Conservation (phyloP, 345 rosid species). For the Noccaea caerulescens region DNA sequence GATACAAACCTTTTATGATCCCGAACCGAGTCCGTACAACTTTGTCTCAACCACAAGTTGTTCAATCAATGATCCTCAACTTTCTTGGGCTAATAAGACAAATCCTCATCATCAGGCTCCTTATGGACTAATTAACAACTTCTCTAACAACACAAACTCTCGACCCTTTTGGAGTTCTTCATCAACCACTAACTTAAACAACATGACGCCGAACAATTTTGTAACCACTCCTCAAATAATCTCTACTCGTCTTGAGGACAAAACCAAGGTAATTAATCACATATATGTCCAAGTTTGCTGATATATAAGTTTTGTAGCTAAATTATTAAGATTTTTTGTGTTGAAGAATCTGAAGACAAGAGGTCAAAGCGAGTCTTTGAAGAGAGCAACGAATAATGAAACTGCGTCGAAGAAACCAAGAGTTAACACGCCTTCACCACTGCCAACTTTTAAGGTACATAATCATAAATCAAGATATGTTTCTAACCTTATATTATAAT, state of each 20-base stretch:
- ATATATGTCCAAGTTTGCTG: slow-evolving; percentile 1
- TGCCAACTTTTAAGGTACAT: slow-evolving; percentile 85
- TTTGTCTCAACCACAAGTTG: slow-evolving; percentile 47
- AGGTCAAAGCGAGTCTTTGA: slow-evolving; percentile 42
- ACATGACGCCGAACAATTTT: slow-evolving; percentile 30
- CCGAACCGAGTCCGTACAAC: slow-evolving; percentile 45
- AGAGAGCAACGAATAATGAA: slow-evolving; percentile 57
- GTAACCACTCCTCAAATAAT: slow-evolving; percentile 41
- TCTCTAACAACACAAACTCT: slow-evolving; percentile 41
- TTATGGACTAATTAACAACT: slow-evolving; percentile 41
- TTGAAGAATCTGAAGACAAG: slow-evolving; percentile 34
- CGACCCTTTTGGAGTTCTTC: slow-evolving; percentile 46
- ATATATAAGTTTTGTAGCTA: slow-evolving; percentile 7
- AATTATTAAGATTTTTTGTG: not conserved
- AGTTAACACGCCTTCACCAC: slow-evolving; percentile 72
- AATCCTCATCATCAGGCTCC: slow-evolving; percentile 36
- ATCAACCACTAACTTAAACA: slow-evolving; percentile 40
- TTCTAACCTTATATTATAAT: slow-evolving; percentile 3
- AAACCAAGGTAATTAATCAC: slow-evolving; percentile 33
- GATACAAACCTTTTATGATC: slow-evolving; percentile 51
- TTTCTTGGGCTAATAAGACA: slow-evolving; percentile 53
- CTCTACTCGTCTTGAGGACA: slow-evolving; percentile 37
- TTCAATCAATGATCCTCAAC: slow-evolving; percentile 42
- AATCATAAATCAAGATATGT: slow-evolving; percentile 21
- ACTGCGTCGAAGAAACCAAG: slow-evolving; percentile 63